Evolutionary conservation across 371 early-diverging fungal genomes (phyloP).

Genomic region (Mucor piriformis): DNA sequence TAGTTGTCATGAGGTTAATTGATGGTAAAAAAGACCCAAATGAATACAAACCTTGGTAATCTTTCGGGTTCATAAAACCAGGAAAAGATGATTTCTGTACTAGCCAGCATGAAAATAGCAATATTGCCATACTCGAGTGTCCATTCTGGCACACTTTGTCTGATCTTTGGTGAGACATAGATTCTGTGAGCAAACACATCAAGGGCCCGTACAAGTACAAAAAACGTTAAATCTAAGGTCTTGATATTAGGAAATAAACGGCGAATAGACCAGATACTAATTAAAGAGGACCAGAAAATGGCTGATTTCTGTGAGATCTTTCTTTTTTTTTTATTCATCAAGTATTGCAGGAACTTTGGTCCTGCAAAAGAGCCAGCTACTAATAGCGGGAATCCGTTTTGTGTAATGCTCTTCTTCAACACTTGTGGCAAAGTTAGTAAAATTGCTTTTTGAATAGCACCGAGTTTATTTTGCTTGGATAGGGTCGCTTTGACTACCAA

Average conservation of each 20-base stretch:
- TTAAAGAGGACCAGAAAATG: slow-evolving; percentile 33
- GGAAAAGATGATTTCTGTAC: slow-evolving; percentile 67
- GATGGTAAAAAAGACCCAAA: not conserved
- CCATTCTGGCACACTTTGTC: slow-evolving; percentile 50
- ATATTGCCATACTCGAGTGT: slow-evolving; percentile 58
- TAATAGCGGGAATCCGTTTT: slow-evolving; percentile 45
- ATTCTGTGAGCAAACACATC: slow-evolving; percentile 58
- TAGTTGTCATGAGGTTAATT: too few species aligned
- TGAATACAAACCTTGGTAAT: slow-evolving; percentile 48
- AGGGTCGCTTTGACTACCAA: slow-evolving; percentile 27
- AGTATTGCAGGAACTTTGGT: slow-evolving; percentile 25
- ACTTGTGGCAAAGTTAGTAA: slow-evolving; percentile 20
- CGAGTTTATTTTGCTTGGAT: not conserved
- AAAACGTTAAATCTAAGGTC: slow-evolving; percentile 63
- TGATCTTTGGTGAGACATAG: slow-evolving; percentile 33
- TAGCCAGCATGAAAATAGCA: slow-evolving; percentile 56
- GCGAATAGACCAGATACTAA: slow-evolving; percentile 34
- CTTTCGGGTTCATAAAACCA: slow-evolving; percentile 63
- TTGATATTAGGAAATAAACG: slow-evolving; percentile 41
- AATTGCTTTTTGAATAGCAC: slow-evolving; percentile 25
- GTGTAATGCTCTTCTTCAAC: slow-evolving; percentile 26
- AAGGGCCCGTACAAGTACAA: slow-evolving; percentile 61
- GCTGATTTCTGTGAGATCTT: slow-evolving; percentile 11
- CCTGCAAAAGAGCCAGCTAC: slow-evolving; percentile 42
- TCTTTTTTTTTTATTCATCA: slow-evolving; percentile 10